Conservation (phyloP, 202 grass and related monocot species). For the Sporobolus alterniflorus region DNA sequence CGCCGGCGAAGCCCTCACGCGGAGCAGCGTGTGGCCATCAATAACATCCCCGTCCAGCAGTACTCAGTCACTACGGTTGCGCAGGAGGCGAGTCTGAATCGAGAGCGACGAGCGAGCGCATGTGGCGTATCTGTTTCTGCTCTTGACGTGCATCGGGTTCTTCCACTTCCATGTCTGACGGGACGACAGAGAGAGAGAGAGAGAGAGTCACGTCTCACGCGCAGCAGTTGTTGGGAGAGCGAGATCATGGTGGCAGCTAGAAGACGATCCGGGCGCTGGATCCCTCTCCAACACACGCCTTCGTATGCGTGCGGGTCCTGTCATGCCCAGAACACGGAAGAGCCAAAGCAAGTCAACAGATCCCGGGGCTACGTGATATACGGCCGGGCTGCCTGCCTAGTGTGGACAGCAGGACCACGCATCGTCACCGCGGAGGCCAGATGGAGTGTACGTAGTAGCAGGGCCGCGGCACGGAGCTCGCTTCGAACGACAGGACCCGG, state of each 20-base stretch:
- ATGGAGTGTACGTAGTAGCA: no score
- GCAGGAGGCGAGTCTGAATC: background rate
- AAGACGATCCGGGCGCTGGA: constrained; percentile 35
- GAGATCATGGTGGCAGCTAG: constrained; percentile 2
- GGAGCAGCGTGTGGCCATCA: background rate
- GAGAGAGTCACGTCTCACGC: background rate
- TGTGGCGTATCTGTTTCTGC: background rate
- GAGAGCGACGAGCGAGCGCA: background rate
- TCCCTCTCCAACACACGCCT: no score
- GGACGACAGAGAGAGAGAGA: background rate
- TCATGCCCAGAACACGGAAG: no score
- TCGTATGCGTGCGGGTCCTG: no score
- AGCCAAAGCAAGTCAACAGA: no score
- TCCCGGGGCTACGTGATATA: no score
- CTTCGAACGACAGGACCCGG: no score
- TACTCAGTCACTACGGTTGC: background rate
- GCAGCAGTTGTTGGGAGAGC: background rate
- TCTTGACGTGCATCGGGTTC: constrained; percentile 28
- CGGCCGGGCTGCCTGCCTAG: no score
- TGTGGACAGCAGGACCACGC: no score
- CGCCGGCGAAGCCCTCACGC: background rate
- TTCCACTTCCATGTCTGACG: background rate
- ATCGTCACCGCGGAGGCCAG: no score
- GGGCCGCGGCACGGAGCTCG: no score
- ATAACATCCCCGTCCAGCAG: background rate